These are phyloP conservation scores for Nakaseomyces glabratus DNA, from an alignment of 1,139 yeast genomes.

Conservation along the genomic window DNA sequence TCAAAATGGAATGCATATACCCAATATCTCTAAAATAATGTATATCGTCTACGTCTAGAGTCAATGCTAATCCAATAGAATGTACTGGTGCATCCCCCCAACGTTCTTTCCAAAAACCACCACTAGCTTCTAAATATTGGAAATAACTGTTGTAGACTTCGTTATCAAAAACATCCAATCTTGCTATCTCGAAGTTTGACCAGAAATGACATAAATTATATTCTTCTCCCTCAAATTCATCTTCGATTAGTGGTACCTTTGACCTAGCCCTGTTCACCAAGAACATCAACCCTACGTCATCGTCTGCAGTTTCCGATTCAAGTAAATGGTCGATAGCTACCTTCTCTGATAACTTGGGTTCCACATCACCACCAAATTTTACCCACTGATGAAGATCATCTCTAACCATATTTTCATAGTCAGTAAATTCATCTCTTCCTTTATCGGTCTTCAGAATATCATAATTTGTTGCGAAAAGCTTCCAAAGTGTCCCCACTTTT, in stretches of 20 bases:
- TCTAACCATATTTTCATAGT: conserved; percentile 26
- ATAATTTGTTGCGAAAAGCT: conserved; percentile 38
- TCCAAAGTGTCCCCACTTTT: conserved; percentile 50
- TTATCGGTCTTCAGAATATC: conserved; percentile 21
- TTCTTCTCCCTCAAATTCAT: conserved; percentile 53
- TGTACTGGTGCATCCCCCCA: conserved; percentile 98
- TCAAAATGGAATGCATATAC: conserved; percentile 66
- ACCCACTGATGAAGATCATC: conserved; percentile 38
- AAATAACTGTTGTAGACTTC: conserved; percentile 57
- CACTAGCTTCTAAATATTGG: conserved; percentile 53
- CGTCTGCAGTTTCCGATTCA: conserved; percentile 9
- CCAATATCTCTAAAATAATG: conserved; percentile 92
- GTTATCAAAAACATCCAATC: conserved; percentile 62
- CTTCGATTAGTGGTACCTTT: conserved; percentile 30
- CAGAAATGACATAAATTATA: conserved; percentile 84
- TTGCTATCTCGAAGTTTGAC: conserved; percentile 89
- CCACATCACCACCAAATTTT: conserved; percentile 21
- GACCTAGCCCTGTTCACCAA: conserved; percentile 19
- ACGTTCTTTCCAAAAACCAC: conserved; percentile 79
- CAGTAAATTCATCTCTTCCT: conserved; percentile 10
- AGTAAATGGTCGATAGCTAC: conserved; percentile 27
- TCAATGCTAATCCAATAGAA: conserved; percentile 70
- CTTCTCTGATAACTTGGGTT: conserved; percentile 23
- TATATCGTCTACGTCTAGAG: conserved; percentile 54
- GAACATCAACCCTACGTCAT: conserved; percentile 16